Evolutionary conservation across 495 filamentous ascomycete species (phyloP), one percentile per base, ranked within the genome.

Genomic region (Tuber aestivum): DNA sequence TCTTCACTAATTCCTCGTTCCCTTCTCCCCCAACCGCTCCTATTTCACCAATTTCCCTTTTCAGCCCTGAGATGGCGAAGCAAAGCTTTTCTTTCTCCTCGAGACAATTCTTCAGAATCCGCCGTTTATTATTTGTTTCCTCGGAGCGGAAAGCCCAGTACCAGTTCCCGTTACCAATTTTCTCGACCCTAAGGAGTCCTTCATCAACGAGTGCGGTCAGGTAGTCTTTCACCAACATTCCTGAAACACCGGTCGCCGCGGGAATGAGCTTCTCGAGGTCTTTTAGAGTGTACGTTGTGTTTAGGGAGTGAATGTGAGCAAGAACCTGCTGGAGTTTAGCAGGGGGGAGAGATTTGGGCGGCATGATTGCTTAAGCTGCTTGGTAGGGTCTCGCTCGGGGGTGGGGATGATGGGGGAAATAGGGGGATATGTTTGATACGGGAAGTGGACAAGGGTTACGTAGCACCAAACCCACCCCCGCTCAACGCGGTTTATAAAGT

Each of bases 161-260:
- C 92, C 92, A 94, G 81, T 94, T 93, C 23, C 90, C 91, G 74
- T 87, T 91, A 74, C 92, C 92, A 80, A 94, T 93, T 85, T 93
- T 93, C 85, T 94, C 92, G 23, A 92, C 89, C 18, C 86, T 88
- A 74, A 94, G 87, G 75, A 88, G 87, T 75, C 86, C 85, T 69
- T 94, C 92, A 41, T 76, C 76, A 4, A 78, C 68, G 27, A 83
- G 82, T 1, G 75, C 71, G 1, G 79, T 74, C 20, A 83, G 74
- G 37, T 79, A 81, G 73, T 83, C 82, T 72, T 83, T 83, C 41
- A 81, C 82, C 1, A 80, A 61, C 79, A 83, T 83, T 16, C 79
- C 70, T 27, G 76, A 79, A 76, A 83, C 77, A 77, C 93, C 90
- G 0, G 90, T 91, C 45, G 92, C 87, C 0, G 86, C 83, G 16